Base-by-base conservation (phyloP, 441 rosid species). In the Arabidopsis hybrid region DNA sequence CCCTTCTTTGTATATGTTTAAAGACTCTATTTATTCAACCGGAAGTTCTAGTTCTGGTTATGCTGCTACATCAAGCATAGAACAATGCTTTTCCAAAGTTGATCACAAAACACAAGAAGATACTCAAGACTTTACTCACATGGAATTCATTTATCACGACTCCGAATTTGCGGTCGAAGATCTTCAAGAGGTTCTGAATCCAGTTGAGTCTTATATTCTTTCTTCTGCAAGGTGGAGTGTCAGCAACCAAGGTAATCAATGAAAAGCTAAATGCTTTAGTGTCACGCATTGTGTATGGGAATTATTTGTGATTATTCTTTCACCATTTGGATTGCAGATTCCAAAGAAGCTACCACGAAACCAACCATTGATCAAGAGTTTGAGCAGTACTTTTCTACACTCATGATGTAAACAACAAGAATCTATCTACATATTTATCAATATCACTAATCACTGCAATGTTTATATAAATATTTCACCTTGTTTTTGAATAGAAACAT, bases 291-390 rank as follows among this genome's bases (percentile, higher is more conserved):
- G 14, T 39, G 39, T 35, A 7, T 35, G 17, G 1, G 36, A 53
- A 36, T 59, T 60, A 46, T 55, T 40, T 40, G 10, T 72, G 47
- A 62, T 40, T 38, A 55, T 9, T 63, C n/a, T 18, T 11, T 47
- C 40, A 47, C 53, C 47, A 40, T 62, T 47, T 59, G 65, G 42
- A 11, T 47, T 40, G 46, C 76, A 77, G 76, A 71, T 50, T 14
- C 63, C 0, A 36, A 58, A 47, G 80, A 71, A 77, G 62, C 61
- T 39, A 49, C 57, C 2, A 26, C 12, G 34, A 83, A 85, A 73
- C 92, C 90, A 29, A 88, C 95, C 58, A 91, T 91, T 65, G 95
- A 91, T 82, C 85, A 86, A 83, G 97, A 91, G 78, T 91, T 89
- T 63, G 93, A 89, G 84, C 80, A 88, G 32, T 91, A 91, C 77